A percentile compares a stretch with the other conserved stretches of the same genome.
Conservation (phyloP, 306 rosid genomes). For the Carpinus fangiana region DNA sequence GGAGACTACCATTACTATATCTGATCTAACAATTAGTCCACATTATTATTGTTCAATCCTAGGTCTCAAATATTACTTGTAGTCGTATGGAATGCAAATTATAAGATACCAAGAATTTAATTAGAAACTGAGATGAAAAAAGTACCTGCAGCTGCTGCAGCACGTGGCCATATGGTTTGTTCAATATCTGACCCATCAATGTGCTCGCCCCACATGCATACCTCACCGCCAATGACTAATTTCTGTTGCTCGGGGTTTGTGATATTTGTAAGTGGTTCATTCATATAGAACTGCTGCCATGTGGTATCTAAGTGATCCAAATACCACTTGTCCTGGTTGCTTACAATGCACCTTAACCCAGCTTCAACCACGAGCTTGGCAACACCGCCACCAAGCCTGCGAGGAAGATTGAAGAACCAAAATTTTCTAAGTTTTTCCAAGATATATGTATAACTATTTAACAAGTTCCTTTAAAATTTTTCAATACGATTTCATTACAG, state of each 20-base stretch:
- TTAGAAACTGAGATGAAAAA: neutral
- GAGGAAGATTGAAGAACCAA: neutral
- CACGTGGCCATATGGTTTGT: slow-evolving; percentile 57
- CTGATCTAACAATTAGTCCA: too few relatives aligned
- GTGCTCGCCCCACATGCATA: slow-evolving; percentile 50
- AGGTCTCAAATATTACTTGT: neutral
- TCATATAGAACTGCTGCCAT: slow-evolving; percentile 42
- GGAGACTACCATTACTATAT: neutral
- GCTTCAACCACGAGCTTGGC: slow-evolving; percentile 37
- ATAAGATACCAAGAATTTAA: neutral
- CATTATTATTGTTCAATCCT: neutral
- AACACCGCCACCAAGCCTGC: slow-evolving; percentile 44
- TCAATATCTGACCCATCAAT: slow-evolving; percentile 42
- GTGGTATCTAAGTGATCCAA: slow-evolving; percentile 42
- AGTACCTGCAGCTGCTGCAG: slow-evolving; percentile 55
- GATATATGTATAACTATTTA: neutral
- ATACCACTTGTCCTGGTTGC: slow-evolving; percentile 57
- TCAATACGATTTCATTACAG: neutral
- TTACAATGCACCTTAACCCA: slow-evolving; percentile 51
- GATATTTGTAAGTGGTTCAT: slow-evolving; percentile 44
- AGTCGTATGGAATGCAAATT: neutral
- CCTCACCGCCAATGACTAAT: slow-evolving; percentile 47
- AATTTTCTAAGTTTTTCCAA: neutral
- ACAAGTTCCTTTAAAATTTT: neutral
- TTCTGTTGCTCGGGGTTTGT: slow-evolving; percentile 30